Evolutionary conservation across 192 early-diverging fungal species (phyloP).

Genomic region (Anaeromyces robustus): DNA sequence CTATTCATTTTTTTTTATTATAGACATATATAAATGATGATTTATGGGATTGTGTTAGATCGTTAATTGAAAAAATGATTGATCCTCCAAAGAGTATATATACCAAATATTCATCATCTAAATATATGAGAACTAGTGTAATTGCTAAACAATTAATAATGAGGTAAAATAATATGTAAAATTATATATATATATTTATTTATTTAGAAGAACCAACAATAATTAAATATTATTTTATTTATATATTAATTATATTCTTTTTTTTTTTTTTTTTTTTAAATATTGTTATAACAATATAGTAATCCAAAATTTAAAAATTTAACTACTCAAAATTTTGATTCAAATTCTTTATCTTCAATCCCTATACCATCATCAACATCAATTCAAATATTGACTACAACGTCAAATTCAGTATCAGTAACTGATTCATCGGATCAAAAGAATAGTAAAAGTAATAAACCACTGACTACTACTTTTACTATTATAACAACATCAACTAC

Average conservation of each 20-base stretch:
- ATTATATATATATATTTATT: too few relatives aligned
- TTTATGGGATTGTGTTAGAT: not conserved
- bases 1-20: not conserved
- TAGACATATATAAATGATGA: not conserved
- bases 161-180: not conserved
- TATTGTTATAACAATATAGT: not conserved
- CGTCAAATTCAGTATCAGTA: not conserved
- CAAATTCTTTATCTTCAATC: not conserved
- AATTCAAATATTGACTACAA: not conserved
- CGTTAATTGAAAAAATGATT: not conserved
- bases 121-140: not conserved
- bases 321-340: not conserved
- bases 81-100: not conserved
- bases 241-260: too few relatives aligned
- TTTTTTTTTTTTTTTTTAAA: not conserved
- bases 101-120: not conserved
- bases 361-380: not conserved
- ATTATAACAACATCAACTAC: not conserved
- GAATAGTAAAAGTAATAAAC: not conserved
- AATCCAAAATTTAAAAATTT: not conserved
- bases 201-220: too few relatives aligned
- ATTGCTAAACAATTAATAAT: not conserved
- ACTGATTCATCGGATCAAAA: not conserved
- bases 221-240: too few relatives aligned
- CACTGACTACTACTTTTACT: not conserved